Evolutionary conservation across 768 basidiomycete genomes (phyloP).

Genomic region (Amanita muscaria): DNA sequence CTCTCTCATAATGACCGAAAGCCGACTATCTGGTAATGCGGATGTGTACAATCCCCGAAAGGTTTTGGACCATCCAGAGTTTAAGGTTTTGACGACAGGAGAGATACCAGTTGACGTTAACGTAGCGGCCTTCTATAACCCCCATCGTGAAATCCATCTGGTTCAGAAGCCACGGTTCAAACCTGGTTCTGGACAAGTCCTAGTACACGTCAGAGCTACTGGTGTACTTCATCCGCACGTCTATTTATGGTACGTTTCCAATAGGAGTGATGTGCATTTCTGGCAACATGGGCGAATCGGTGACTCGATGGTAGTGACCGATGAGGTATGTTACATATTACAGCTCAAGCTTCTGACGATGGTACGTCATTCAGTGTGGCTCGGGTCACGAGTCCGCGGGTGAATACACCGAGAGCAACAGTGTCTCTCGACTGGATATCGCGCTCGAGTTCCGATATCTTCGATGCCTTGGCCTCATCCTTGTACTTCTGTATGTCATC

Average conservation of each 20-base stretch:
- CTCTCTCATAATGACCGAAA: too few species aligned
- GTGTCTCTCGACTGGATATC: too few species aligned
- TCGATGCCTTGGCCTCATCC: too few species aligned
- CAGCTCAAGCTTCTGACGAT: too few species aligned
- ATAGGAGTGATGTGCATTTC: constrained; percentile 65
- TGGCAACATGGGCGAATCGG: constrained; percentile 66
- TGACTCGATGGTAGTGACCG: constrained; percentile 62
- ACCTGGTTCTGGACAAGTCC: constrained; percentile 57
- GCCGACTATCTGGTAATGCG: too few species aligned
- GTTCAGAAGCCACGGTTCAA: constrained; percentile 55
- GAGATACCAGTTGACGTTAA: constrained; percentile 43
- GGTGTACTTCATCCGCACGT: too few species aligned
- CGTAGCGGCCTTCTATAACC: constrained; percentile 60
- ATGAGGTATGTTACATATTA: constrained; percentile 54
- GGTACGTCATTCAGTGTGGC: too few species aligned
- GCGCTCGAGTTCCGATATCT: too few species aligned
- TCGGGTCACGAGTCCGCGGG: constrained; percentile 68
- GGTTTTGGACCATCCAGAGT: constrained; percentile 46
- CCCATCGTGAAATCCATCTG: constrained; percentile 52
- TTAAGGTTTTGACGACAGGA: constrained; percentile 40
- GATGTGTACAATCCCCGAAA: constrained; percentile 46
- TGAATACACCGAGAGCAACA: too few species aligned
- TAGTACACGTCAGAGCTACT: constrained; percentile 57
- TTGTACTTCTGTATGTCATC: too few species aligned
- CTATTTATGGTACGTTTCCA: background rate